Conservation (phyloP, 2,329 filamentous ascomycete species). For the Pseudonectria foliicola region DNA sequence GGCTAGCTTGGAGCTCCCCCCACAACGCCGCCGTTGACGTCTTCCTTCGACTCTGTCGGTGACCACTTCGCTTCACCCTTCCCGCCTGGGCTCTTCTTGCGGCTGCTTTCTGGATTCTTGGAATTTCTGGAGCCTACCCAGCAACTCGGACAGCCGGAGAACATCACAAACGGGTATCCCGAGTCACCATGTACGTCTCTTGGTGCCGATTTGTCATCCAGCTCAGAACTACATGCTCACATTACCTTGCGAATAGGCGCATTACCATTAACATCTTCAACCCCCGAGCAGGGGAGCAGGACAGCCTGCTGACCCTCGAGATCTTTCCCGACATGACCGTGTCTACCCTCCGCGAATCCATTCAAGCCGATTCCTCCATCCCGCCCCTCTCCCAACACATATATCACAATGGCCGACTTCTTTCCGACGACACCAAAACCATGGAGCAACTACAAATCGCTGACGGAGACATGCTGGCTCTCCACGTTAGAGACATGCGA, state of each 20-base stretch:
- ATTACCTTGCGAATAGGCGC: conserved; percentile 50
- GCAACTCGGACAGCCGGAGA: too few relatives aligned
- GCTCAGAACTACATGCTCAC: conserved; percentile 9
- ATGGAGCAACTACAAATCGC: conserved; percentile 72
- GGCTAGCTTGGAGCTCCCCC: too few relatives aligned
- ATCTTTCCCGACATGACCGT: conserved; percentile 77
- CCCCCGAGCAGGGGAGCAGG: conserved; percentile 58
- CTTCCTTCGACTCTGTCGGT: too few relatives aligned
- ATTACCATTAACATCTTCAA: conserved; percentile 82
- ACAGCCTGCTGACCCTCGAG: conserved; percentile 74
- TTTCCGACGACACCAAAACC: conserved; percentile 71
- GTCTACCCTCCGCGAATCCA: conserved; percentile 77
- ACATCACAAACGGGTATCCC: neutral
- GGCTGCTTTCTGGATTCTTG: too few relatives aligned
- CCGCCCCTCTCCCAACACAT: conserved; percentile 70
- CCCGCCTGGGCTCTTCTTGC: too few relatives aligned
- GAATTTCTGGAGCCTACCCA: too few relatives aligned
- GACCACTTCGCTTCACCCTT: too few relatives aligned
- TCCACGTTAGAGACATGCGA: conserved; percentile 64
- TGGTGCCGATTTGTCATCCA: neutral
- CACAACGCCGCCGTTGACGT: too few relatives aligned
- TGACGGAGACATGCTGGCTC: conserved; percentile 87
- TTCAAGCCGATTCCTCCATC: conserved; percentile 76
- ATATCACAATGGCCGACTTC: conserved; percentile 80
- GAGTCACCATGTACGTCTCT: conserved; percentile 15